A percentile compares a stretch with the other conserved stretches of the same genome.
These are phyloP conservation scores for Chenopodium berlandieri DNA, from an alignment of 148 eudicot genomes.

Conservation along the genomic window DNA sequence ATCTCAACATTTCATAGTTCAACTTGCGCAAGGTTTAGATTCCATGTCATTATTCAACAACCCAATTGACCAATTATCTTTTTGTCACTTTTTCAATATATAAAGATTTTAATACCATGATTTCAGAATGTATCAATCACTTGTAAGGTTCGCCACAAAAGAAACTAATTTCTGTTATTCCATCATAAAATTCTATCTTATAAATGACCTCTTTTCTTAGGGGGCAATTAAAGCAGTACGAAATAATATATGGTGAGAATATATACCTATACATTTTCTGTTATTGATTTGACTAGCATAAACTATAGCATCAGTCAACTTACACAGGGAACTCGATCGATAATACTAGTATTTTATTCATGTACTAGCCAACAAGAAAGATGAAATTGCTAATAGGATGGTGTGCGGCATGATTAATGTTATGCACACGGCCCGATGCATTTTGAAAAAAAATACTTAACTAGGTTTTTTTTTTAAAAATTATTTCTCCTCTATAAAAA, in stretches of 20 bases:
- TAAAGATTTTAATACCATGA: neutral
- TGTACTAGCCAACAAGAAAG: neutral
- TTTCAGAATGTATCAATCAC: constrained; percentile 8
- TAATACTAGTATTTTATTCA: neutral
- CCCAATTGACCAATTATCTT: neutral
- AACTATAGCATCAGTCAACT: constrained; percentile 12
- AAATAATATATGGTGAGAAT: constrained; percentile 11
- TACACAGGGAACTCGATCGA: neutral
- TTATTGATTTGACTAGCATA: neutral
- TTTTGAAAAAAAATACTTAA: too few relatives aligned
- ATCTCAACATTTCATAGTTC: constrained; percentile 1
- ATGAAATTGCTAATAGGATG: neutral
- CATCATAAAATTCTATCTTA: constrained; percentile 20
- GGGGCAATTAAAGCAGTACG: neutral
- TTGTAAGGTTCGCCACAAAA: constrained; percentile 30
- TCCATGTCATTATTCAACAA: constrained; percentile 22
- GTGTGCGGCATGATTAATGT: neutral
- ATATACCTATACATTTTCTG: neutral
- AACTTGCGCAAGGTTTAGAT: constrained; percentile 20
- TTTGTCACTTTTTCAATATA: neutral
- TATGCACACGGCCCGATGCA: neutral
- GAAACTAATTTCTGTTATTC: neutral
- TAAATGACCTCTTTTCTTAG: neutral
- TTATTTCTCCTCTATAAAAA: too few relatives aligned
- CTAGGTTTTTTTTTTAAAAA: too few relatives aligned